Conservation (phyloP, 2,329 filamentous ascomycete genomes). For the Alternaria triticina region DNA sequence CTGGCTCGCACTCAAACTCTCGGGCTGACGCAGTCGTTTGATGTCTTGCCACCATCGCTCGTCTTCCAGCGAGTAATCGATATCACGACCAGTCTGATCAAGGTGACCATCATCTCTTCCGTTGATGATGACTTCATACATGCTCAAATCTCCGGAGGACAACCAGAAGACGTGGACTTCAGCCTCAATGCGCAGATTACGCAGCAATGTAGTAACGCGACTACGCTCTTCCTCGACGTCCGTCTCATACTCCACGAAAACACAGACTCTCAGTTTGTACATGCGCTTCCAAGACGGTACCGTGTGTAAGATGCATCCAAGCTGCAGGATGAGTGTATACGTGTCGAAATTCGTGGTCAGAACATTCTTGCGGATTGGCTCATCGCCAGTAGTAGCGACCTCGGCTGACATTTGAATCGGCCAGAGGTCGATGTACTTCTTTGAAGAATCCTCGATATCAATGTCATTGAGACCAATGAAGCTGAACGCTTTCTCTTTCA, state of each 20-base stretch:
- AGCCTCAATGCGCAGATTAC: constrained; percentile 82
- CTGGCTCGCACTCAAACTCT: constrained; percentile 49
- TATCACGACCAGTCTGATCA: constrained; percentile 63
- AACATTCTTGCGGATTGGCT: constrained; percentile 61
- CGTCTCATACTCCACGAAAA: constrained; percentile 87
- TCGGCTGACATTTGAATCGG: constrained; percentile 94
- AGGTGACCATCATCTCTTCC: constrained; percentile 61
- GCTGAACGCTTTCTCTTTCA: constrained; percentile 31
- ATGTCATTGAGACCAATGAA: constrained; percentile 31
- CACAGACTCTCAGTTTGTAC: constrained; percentile 76
- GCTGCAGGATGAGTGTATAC: constrained; percentile 83
- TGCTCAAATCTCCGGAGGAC: constrained; percentile 72
- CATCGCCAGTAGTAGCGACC: constrained; percentile 63
- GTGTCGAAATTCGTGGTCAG: constrained; percentile 91
- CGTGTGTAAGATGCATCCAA: constrained; percentile 83
- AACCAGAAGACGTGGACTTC: constrained; percentile 81
- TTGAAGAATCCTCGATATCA: constrained; percentile 64
- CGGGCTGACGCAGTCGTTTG: constrained; percentile 56
- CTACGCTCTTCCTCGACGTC: constrained; percentile 81
- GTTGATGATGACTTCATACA: constrained; percentile 79
- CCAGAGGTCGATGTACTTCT: constrained; percentile 87
- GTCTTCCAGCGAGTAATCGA: constrained; percentile 70
- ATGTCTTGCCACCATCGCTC: constrained; percentile 87
- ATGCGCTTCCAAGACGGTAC: constrained; percentile 79
- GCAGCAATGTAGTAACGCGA: constrained; percentile 74